phyloP scores from a whole-genome alignment of 2,329 filamentous ascomycete genomes.

The Penicillium sp. region DNA sequence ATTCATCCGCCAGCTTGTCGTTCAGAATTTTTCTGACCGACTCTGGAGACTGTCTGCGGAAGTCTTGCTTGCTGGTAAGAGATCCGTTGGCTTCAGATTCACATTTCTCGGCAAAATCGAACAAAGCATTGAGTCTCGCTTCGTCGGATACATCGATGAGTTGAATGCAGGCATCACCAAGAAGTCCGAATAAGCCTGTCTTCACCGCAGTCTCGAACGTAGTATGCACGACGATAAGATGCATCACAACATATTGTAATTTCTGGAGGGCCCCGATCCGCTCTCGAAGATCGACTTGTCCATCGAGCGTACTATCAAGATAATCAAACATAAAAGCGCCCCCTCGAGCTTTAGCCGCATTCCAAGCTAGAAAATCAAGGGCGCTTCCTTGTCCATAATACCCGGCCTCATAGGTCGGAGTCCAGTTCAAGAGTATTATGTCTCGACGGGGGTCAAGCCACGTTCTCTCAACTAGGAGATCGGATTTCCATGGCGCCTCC shows the following conservation, averaged over 20 bases:
- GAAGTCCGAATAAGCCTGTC: slow-evolving; percentile 5
- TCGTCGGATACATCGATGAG: slow-evolving; percentile 8
- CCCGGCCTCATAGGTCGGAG: not conserved
- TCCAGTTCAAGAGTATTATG: slow-evolving; percentile 3
- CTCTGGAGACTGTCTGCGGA: not conserved
- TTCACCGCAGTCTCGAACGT: not conserved
- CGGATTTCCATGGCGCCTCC: not conserved
- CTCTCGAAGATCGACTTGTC: not conserved
- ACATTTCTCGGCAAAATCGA: slow-evolving; percentile 6
- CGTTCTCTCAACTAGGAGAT: not conserved
- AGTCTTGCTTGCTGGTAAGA: slow-evolving; percentile 2
- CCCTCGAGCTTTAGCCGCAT: not conserved
- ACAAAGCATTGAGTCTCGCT: slow-evolving; percentile 2
- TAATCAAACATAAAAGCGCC: slow-evolving; percentile 11
- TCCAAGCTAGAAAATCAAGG: not conserved
- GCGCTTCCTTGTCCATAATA: not conserved
- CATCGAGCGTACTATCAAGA: not conserved
- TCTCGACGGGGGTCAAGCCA: slow-evolving; percentile 6
- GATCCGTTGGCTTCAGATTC: not conserved
- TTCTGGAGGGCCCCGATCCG: not conserved
- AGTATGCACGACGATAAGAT: not conserved
- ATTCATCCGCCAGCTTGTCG: not conserved
- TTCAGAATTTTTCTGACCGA: not conserved
- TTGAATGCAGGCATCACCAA: slow-evolving; percentile 6
- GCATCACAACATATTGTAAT: slow-evolving; percentile 8